Base-by-base conservation (phyloP, 306 rosid species). In the Glycyrrhiza uralensis region DNA sequence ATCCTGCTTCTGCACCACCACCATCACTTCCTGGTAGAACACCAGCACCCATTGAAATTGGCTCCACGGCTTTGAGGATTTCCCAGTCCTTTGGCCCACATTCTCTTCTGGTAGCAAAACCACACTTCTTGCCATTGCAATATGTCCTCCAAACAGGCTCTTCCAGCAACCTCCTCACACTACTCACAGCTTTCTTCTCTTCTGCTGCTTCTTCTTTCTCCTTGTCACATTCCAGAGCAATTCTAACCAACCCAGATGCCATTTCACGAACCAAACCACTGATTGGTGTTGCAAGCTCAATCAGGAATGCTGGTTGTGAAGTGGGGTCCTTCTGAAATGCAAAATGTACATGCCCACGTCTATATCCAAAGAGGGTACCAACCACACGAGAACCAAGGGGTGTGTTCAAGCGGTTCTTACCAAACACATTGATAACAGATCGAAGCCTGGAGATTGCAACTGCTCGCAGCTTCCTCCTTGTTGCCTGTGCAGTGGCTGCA, bases 41-140 rank as follows among this genome's bases (percentile, higher is more conserved):
- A 28, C 98, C 98, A 7, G 97, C 98, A 3, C 98, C 98, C 91
- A 84, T 93, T 39, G 98, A 90, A 71, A 93, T 90, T 29, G 96
- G 96, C 65, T 93, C 98, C 35, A 93, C 89, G 1, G 97, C 93
- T 73, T 87, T 90, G 75, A 93, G 81, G 11, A 93, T 81, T 65
- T 88, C 87, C 92, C 90, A 90, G 17, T 90, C 96, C 52, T 87
- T 88, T 7, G 84, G 59, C 15, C 96, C 98, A 55, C 98, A 93
- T 64, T 90, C 97, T 81, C 97, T 87, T 71, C 86, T 81, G 8
- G 82, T 76, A 2, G 96, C 98, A 85, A 87, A 93, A 14, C 97
- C 98, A 79, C 90, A 81, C 72, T 90, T 93, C 74, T 90, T 93
- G 0, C 97, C 98, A 32, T 93, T 93, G 79, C 98, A 93, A n/a